phyloP scores from a whole-genome alignment of 2,329 filamentous ascomycete genomes.

The Fusarium coicis region DNA sequence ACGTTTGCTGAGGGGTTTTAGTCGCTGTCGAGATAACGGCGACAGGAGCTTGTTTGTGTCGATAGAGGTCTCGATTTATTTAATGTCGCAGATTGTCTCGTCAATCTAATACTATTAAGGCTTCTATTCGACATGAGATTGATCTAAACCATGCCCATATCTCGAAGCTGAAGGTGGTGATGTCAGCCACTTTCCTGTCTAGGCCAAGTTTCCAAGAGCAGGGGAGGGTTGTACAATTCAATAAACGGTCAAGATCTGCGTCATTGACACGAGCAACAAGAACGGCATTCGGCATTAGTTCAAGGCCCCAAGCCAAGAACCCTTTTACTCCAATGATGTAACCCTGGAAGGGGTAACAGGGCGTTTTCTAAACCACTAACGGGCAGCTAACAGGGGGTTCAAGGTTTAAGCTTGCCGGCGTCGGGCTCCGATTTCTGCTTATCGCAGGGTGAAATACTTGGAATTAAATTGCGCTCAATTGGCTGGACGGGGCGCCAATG shows the following conservation, averaged over 20 bases:
- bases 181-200: slow-evolving; percentile 20
- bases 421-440: not conserved
- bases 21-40: not conserved
- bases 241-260: slow-evolving; percentile 19
- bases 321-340: not conserved
- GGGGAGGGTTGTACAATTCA: slow-evolving; percentile 10
- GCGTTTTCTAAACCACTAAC: not conserved
- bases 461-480: slow-evolving; percentile 11
- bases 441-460: not conserved
- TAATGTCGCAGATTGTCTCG: not conserved
- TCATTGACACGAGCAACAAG: not conserved
- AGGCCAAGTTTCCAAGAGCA: not conserved
- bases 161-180: not conserved
- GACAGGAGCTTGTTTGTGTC: not conserved
- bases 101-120: slow-evolving; percentile 5
- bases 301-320: not conserved
- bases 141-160: not conserved
- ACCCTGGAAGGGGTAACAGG: not conserved
- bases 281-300: not conserved
- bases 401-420: not conserved
- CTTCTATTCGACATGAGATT: not conserved
- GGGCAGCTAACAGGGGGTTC: not conserved
- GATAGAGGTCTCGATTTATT: not conserved
- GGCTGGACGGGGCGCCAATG: not conserved
- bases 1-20: slow-evolving; percentile 12